These are phyloP conservation scores for Elasticomyces elasticus DNA, from an alignment of 495 filamentous ascomycete genomes.

Conservation along the genomic window DNA sequence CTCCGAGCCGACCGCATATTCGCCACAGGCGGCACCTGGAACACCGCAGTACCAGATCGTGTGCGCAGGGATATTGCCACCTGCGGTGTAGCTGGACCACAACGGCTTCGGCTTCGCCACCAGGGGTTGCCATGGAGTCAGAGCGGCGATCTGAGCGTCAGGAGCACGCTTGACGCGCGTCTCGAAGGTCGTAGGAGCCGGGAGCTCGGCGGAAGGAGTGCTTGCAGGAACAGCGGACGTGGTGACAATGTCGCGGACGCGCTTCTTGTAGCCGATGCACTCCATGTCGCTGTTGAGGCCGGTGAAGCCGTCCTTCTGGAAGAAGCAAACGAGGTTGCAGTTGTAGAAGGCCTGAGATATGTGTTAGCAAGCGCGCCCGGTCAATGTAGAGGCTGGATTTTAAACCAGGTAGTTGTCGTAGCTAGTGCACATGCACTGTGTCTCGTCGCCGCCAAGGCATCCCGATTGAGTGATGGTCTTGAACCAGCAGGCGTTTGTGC, in stretches of 20 bases:
- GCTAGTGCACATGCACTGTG: neutral
- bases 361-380: neutral
- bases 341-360: neutral
- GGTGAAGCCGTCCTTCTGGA: neutral
- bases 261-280: neutral
- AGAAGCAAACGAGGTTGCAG: neutral
- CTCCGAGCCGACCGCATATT: neutral
- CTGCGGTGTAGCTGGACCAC: neutral
- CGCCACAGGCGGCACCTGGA: neutral
- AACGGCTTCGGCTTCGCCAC: neutral
- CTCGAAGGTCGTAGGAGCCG: neutral
- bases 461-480: neutral
- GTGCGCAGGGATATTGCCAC: neutral
- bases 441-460: neutral
- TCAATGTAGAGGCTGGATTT: neutral
- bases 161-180: neutral
- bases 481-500: neutral
- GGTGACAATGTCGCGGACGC: neutral
- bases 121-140: neutral
- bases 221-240: neutral
- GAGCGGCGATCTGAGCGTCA: neutral
- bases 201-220: neutral
- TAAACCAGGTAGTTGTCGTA: neutral
- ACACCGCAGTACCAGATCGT: neutral
- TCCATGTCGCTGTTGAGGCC: neutral